A percentile compares a stretch with the other conserved stretches of the same genome.
Conservation (phyloP, 2,329 filamentous ascomycete genomes). For the Pyricularia grisea region DNA sequence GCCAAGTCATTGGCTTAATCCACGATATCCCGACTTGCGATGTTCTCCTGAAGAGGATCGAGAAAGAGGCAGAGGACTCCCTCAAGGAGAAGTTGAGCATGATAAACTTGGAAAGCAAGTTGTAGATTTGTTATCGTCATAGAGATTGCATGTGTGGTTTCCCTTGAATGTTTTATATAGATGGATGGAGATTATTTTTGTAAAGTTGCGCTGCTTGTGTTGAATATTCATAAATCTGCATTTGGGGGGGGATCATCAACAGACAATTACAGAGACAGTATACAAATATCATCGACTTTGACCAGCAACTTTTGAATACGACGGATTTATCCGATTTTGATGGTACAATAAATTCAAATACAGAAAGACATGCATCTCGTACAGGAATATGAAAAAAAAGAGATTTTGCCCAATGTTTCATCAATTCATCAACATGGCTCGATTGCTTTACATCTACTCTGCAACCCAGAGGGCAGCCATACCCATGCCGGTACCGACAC, state of each 20-base stretch:
- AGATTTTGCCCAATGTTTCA: not conserved
- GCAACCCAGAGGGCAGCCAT: conserved; percentile 96
- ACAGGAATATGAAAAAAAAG: not conserved
- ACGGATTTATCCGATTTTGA: not conserved
- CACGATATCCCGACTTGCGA: conserved; percentile 74
- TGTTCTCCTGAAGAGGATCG: conserved; percentile 60
- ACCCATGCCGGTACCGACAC: conserved; percentile 92
- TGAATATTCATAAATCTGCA: not conserved
- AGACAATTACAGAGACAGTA: not conserved
- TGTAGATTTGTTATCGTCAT: conserved; percentile 26
- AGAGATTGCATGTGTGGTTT: not conserved
- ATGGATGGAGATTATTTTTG: not conserved
- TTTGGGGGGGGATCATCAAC: not conserved
- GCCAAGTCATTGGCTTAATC: conserved; percentile 86
- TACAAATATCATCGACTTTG: not conserved
- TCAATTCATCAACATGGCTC: not conserved
- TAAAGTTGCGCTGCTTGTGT: not conserved
- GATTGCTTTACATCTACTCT: conserved; percentile 46
- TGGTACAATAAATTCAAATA: not conserved
- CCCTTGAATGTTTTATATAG: not conserved
- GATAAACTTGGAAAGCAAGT: conserved; percentile 46
- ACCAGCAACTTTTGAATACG: not conserved
- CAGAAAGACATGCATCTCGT: not conserved
- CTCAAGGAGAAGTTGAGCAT: conserved; percentile 50
- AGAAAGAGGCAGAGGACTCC: conserved; percentile 63